Base-by-base conservation (phyloP, 257 asterid species). In the Eustoma russellianum region DNA sequence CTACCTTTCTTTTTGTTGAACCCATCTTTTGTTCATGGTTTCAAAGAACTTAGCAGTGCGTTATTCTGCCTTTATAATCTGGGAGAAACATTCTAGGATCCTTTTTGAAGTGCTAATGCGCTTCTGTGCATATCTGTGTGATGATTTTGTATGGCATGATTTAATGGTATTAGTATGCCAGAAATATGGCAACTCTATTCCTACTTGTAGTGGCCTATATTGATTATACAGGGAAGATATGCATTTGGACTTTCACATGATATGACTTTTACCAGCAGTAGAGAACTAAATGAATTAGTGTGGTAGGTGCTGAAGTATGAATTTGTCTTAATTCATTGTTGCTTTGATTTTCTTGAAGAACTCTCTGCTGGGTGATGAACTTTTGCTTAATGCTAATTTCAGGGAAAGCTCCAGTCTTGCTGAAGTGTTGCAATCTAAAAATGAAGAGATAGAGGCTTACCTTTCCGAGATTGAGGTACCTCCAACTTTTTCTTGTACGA, bases 381-480 rank as follows among this genome's bases (percentile, higher is more conserved):
- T 8, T 7, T 8, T 38, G n/a, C 9, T 38, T 38, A 7, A 38
- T 66, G n/a, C 58, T 53, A 46, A 50, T 70, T 71, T 55, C 89
- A 92, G 99, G 94, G 95, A 85, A 46, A 75, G 61, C 62, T 38
- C 76, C 33, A 71, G 68, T 60, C 88, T 88, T 59, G 69, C 88
- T 34, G 94, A 88, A 65, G 68, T 66, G 48, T 60, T 79, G 65
- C 88, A 83, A 72, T 83, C 85, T 61, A 92, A 88, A 75, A 75
- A 79, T 53, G 99, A 92, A 71, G 95, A 92, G 75, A 92, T 88
- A 3, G 99, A 92, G 60, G 91, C 99, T 40, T 92, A 83, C 65
- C 77, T 88, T 56, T 83, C 95, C 54, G 99, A 92, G 84, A 85
- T 92, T 50, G 95, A 92, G 97, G 99, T 92, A 58, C 55, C 48